phyloP scores from a whole-genome alignment of 179 eudicot species.

The Patellifolia procumbens region DNA sequence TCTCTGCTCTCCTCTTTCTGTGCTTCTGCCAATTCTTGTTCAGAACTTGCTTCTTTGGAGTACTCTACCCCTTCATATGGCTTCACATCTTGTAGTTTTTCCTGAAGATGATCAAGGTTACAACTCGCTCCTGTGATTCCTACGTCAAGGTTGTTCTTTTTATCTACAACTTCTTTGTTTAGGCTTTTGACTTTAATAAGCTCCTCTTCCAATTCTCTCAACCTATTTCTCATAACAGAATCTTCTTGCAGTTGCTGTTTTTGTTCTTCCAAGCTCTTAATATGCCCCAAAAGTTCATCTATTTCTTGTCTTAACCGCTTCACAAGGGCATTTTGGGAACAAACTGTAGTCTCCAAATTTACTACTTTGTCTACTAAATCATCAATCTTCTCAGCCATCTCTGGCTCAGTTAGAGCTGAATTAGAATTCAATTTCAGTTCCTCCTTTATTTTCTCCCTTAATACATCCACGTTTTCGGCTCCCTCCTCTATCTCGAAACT shows the following conservation, averaged over 20 bases:
- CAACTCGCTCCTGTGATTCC: slow-evolving; percentile 56
- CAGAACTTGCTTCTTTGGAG: slow-evolving; percentile 32
- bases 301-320: slow-evolving; percentile 58
- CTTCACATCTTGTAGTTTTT: slow-evolving; percentile 53
- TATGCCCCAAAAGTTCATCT: slow-evolving; percentile 52
- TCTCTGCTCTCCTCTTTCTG: slow-evolving; percentile 37
- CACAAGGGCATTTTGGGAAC: slow-evolving; percentile 67
- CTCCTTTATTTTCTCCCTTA: slow-evolving; percentile 48
- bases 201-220: slow-evolving; percentile 62
- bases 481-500: slow-evolving; percentile 35
- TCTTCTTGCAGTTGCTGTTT: slow-evolving; percentile 41
- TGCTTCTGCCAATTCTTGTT: slow-evolving; percentile 26
- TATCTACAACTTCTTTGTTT: slow-evolving; percentile 41
- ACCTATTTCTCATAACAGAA: slow-evolving; percentile 37
- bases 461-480: slow-evolving; percentile 31
- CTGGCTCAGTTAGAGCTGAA: slow-evolving; percentile 53
- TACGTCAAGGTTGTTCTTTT: slow-evolving; percentile 40
- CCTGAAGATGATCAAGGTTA: slow-evolving; percentile 56
- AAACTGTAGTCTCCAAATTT: slow-evolving; percentile 53
- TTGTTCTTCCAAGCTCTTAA: slow-evolving; percentile 53
- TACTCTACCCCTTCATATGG: slow-evolving; percentile 51
- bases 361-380: slow-evolving; percentile 76
- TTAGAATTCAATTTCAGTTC: slow-evolving; percentile 39
- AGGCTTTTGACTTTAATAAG: slow-evolving; percentile 49
- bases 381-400: slow-evolving; percentile 81